Base-by-base conservation (phyloP, 306 rosid species). In the Hylodesmum podocarpum region DNA sequence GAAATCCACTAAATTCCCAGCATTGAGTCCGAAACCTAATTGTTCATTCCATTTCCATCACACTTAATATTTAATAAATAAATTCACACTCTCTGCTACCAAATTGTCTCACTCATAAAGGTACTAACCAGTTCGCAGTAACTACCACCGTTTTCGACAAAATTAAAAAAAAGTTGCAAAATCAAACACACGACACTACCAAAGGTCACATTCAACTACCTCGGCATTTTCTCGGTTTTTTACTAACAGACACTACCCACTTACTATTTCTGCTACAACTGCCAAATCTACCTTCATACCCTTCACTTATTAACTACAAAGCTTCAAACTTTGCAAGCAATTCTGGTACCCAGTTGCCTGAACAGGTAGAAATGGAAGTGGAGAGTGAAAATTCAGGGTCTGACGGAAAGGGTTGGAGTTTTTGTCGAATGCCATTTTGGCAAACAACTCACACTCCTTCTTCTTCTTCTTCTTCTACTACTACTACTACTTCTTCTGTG, bases 341-440 rank as follows among this genome's bases (percentile, higher is more conserved):
- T 75, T 78, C 76, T 12, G 65, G 28, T 68, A 70, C 83, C 80
- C 88, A 71, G 57, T 81, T 73, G 58, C 84, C 66, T 71, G 77
- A 64, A 75, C 64, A 53, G 79, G 72, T 28, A 24, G 63, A 16
- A 77, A 90, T 91, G 98, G 94, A 87, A 36, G 87, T 88, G 76
- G 97, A 80, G 33, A 85, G 79, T 77, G 91, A 88, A 85, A 94
- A 86, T 28, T 70, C 90, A 44, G 91, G 80, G 63, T 81, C 88
- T 62, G 96, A 90, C 25, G 94, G 84, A 80, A 91, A 91, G 75
- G 87, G 49, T 55, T 90, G 96, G 96, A 82, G 87, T 79, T 78
- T 94, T 54, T 91, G 97, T 68, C 90, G 84, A 75, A 86, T 84
- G 83, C 98, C 94, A 34, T 94, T 94, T 84, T 90, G 98, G 97